Evolutionary conservation across 2,329 filamentous ascomycete species (phyloP), one percentile per base, ranked within the genome.

Genomic region (Fusarium drepaniforme): DNA sequence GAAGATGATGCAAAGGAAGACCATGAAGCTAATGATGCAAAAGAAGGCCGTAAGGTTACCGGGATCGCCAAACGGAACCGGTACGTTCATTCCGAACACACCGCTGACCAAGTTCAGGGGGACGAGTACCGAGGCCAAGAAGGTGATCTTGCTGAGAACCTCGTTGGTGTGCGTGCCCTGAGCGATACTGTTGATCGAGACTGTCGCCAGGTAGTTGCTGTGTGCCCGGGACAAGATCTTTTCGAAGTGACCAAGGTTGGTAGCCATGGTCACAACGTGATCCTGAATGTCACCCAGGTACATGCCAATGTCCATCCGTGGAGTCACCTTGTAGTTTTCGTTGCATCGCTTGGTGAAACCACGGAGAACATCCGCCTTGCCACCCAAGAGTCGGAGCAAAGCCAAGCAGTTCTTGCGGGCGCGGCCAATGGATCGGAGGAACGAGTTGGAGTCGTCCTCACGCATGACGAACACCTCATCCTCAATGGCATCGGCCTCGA

Each of bases 231-330:
- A 96, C 60, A 99, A 89, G 89, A 99, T 98, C 88, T 98, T 98
- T 83, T 99, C 97, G 78, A 98, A 98, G 82, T 99, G 97, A 1
- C 92, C 92, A 78, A 99, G 85, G 84, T 97, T 99, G 77, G 94
- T 97, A 90, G 98, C 97, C 96, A 98, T 98, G 56, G 97, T 99
- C 70, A 99, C 95, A 64, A 99, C 96, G 89, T 99, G 97, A 85
- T 99, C 97, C 84, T 99, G 97, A 75, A 99, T 98, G 85, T 99
- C 97, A 80, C 95, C 95, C 40, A 99, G 90, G 81, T 99, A 99
- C 79, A 99, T 90, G 25, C 96, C 97, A 75, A 99, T 98, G 81
- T 99, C 97, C 86, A 97, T 97, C 58, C 96, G 94, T 8, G 97
- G 97, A 1, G 97, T 98, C 63, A 98, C 94, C 75, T 94, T 93